phyloP scores from a whole-genome alignment of 345 rosid genomes.

The Boechera divaricarpa region DNA sequence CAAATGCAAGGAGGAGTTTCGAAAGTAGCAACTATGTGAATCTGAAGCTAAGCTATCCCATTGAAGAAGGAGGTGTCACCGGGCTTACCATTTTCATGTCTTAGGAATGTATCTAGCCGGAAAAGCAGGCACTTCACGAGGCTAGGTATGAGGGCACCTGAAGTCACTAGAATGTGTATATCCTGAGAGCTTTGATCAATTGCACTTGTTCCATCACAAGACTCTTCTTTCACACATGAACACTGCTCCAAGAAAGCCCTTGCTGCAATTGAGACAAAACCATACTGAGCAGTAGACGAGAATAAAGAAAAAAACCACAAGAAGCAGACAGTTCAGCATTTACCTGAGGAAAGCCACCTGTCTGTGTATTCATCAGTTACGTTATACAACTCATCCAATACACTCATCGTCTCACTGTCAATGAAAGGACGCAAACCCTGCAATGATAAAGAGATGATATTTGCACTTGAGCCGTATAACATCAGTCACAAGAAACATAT shows the following conservation, averaged over 20 bases:
- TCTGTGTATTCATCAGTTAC: conserved; percentile 82
- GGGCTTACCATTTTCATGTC: conserved; percentile 69
- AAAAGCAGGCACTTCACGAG: conserved; percentile 85
- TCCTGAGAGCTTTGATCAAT: conserved; percentile 36
- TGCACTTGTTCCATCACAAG: conserved; percentile 38
- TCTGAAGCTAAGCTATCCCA: neutral
- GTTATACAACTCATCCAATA: conserved; percentile 69
- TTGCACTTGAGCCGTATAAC: neutral
- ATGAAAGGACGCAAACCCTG: conserved; percentile 69
- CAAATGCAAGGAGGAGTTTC: conserved; percentile 9
- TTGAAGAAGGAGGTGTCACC: neutral
- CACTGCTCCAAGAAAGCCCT: conserved; percentile 73
- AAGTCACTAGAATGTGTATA: conserved; percentile 82
- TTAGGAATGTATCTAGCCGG: conserved; percentile 62
- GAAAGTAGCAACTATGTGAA: conserved; percentile 2
- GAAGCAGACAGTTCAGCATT: conserved; percentile 17
- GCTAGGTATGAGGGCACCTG: conserved; percentile 90
- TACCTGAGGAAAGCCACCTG: conserved; percentile 87
- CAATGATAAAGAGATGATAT: conserved; percentile 15
- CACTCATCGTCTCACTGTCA: conserved; percentile 53
- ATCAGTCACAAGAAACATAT: conserved; percentile 7
- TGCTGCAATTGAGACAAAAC: conserved; percentile 57
- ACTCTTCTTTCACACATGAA: conserved; percentile 54
- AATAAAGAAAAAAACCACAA: conserved; percentile 20
- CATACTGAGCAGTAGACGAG: neutral